Evolutionary conservation across 129 eudicot genomes (phyloP), one percentile per base, ranked within the genome.

Genomic region (Scalesia atractyloides): DNA sequence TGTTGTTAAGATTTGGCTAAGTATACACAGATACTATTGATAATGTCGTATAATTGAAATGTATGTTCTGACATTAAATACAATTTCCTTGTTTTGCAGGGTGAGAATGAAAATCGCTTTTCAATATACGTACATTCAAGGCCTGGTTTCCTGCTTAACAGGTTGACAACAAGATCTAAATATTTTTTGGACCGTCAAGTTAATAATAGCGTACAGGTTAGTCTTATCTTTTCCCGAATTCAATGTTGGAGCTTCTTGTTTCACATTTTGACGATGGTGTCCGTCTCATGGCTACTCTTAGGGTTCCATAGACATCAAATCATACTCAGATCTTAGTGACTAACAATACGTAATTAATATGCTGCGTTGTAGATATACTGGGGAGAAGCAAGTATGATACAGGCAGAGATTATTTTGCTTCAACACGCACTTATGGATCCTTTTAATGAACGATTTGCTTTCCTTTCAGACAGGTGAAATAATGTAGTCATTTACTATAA

Each of bases 341-440:
- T 52, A 10, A 43, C 34, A 7, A 74, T 68, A 78, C 44, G 48
- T 57, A 75, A 58, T 22, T 20, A 74, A 44, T 65, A 39, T 57
- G 76, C 67, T 76, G 74, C 52, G 52, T 79, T 79, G 68, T 86
- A 94, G 98, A 84, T 94, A 81, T 96, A 90, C 59, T 94, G 98
- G 98, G 98, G 98, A 79, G 98, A 85, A 86, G 95, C 97, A 71
- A 90, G 82, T 86, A 94, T 94, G 98, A 88, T 94, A 62, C 85
- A 84, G 80, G 98, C 98, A 19, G 98, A 94, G 82, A 93, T 91
- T 77, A 84, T 86, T 67, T 81, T 94, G 74, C 96, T 94, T 72
- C 83, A 80, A 84, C 69, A 86, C 72, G 98, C 98, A 53, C 81
- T 94, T 53, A 73, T 69, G 69, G 98, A 94, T 83, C 89, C 89